phyloP scores from a whole-genome alignment of 352 stramenopile species.

The Detonula confervacea region DNA sequence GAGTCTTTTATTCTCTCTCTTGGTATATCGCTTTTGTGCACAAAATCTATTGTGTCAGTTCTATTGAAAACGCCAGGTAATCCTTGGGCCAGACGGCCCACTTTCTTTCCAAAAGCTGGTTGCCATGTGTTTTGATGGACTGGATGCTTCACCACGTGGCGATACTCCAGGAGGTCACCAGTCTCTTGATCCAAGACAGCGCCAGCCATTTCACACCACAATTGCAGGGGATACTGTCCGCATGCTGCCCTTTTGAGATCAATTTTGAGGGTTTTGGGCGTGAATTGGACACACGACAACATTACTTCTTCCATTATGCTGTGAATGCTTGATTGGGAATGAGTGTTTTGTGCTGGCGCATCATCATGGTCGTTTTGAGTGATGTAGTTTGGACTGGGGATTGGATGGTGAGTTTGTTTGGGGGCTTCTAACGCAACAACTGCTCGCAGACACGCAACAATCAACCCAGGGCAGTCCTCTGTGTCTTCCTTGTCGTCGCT shows the following conservation, averaged over 20 bases:
- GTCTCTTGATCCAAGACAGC: slow-evolving; percentile 18
- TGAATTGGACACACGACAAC: background rate
- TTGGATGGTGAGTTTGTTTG: background rate
- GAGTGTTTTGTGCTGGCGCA: too few species aligned
- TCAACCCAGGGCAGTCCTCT: too few species aligned
- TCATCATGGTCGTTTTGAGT: background rate
- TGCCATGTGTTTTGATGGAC: slow-evolving; percentile 29
- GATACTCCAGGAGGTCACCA: slow-evolving; percentile 27
- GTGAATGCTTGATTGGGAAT: too few species aligned
- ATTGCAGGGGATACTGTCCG: background rate
- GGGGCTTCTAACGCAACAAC: background rate
- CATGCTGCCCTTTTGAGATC: background rate
- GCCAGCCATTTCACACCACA: background rate
- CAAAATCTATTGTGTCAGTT: slow-evolving; percentile 50
- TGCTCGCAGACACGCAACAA: too few species aligned
- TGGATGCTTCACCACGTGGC: slow-evolving; percentile 14
- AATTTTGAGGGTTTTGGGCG: background rate
- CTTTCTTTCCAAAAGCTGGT: slow-evolving; percentile 30
- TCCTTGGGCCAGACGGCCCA: slow-evolving; percentile 45
- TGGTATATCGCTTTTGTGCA: slow-evolving; percentile 35
- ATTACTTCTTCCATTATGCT: too few species aligned
- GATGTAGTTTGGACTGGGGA: background rate
- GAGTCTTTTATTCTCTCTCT: slow-evolving; percentile 9
- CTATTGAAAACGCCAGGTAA: slow-evolving; percentile 4
- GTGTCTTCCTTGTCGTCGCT: too few species aligned